A percentile compares a stretch with the other conserved stretches of the same genome.
phyloP scores from a whole-genome alignment of 176 grass and related monocot genomes.

The Bonia amplexicaulis region DNA sequence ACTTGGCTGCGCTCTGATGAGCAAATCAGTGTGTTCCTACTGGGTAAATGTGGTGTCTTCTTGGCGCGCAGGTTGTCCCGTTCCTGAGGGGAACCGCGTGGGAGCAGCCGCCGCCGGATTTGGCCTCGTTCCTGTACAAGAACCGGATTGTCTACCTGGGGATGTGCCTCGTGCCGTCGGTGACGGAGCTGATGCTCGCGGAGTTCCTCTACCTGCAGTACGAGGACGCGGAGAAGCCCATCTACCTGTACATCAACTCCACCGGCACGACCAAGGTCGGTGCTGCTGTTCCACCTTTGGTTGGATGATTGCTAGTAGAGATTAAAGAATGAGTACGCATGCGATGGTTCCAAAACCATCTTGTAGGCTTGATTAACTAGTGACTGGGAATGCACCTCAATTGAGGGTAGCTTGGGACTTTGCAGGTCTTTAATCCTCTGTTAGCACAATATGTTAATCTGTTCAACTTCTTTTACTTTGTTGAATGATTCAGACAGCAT shows the following conservation, averaged over 20 bases:
- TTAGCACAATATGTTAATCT: neutral
- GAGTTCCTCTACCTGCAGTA: slow-evolving; percentile 88
- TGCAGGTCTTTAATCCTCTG: neutral
- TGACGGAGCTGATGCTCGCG: slow-evolving; percentile 72
- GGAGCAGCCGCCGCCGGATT: slow-evolving; percentile 66
- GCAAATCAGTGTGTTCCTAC: neutral
- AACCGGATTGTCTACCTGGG: slow-evolving; percentile 94
- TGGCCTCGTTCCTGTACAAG: slow-evolving; percentile 70
- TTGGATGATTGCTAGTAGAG: too few species aligned
- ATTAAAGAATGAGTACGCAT: neutral
- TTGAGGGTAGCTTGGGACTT: slow-evolving; percentile 16
- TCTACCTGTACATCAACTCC: too few species aligned
- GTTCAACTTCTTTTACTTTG: neutral
- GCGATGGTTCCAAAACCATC: neutral
- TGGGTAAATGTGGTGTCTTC: neutral
- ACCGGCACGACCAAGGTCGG: too few species aligned
- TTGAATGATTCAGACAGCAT: neutral
- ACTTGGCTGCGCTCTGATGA: neutral
- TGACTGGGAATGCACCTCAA: neutral
- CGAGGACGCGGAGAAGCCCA: slow-evolving; percentile 54
- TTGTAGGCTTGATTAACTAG: neutral
- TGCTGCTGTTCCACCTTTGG: too few species aligned
- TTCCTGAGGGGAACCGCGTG: slow-evolving; percentile 64
- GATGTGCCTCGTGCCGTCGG: slow-evolving; percentile 70
- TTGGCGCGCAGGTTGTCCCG: slow-evolving; percentile 54